These are phyloP conservation scores for Populus alba DNA, from an alignment of 345 rosid genomes.

Conservation along the genomic window DNA sequence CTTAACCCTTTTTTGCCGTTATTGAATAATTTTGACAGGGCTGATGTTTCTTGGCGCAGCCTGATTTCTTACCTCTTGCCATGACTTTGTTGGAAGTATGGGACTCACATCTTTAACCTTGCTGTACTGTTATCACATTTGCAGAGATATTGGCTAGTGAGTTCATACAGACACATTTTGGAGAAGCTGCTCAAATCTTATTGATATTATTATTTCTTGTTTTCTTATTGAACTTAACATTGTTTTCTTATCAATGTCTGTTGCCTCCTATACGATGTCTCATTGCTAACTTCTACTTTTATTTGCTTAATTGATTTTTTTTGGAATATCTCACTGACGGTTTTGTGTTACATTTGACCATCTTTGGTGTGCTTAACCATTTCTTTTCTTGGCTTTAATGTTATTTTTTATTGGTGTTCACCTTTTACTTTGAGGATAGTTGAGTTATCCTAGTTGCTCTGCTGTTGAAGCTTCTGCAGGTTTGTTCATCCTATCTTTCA, in stretches of 20 bases:
- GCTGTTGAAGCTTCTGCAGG: constrained; percentile 28
- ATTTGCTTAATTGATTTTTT: constrained; percentile 24
- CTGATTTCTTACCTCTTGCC: constrained; percentile 96
- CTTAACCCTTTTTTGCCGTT: constrained; percentile 38
- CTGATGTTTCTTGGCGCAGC: constrained; percentile 95
- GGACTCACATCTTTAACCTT: constrained; percentile 99
- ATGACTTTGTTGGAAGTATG: constrained; percentile 97
- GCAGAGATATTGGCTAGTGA: constrained; percentile 69
- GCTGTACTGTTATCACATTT: constrained; percentile 96
- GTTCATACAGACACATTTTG: constrained; percentile 21
- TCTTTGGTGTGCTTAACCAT: constrained; percentile 10
- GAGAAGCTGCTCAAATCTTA: constrained; percentile 30
- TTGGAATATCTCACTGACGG: constrained; percentile 24
- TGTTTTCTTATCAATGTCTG: constrained; percentile 34
- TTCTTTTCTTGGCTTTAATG: constrained; percentile 13
- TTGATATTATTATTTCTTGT: constrained; percentile 33
- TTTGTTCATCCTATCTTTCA: constrained; percentile 23
- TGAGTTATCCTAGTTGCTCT: constrained; percentile 13
- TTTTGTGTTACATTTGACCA: constrained; percentile 17
- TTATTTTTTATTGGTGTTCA: not conserved
- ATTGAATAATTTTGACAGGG: constrained; percentile 63
- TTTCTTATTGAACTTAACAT: constrained; percentile 47
- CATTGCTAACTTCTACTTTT: constrained; percentile 30
- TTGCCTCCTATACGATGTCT: constrained; percentile 32
- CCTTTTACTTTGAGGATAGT: constrained; percentile 12